Percentiles rank a stretch among this genome's conserved stretches.
phyloP scores from a whole-genome alignment of 1,284 basidiomycete species.

The Puccinia triticina region DNA sequence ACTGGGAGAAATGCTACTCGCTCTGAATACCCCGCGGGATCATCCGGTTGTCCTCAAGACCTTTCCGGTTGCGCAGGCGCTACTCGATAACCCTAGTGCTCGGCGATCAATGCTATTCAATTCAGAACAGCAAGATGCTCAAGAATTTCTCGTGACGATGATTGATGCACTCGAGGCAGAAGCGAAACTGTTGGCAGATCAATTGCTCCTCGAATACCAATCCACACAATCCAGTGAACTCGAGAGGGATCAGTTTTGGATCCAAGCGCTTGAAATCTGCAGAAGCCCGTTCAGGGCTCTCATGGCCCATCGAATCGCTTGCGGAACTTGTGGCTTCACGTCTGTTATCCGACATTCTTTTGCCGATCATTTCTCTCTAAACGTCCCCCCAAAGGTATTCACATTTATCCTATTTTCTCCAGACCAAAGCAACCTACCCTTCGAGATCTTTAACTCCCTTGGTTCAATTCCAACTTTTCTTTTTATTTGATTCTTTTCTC shows the following conservation, averaged over 20 bases:
- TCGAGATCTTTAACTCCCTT: not conserved
- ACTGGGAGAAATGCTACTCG: constrained; percentile 65
- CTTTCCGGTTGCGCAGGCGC: constrained; percentile 51
- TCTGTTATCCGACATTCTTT: constrained; percentile 84
- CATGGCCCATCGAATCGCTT: constrained; percentile 78
- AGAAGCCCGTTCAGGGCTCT: constrained; percentile 70
- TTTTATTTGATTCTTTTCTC: not conserved
- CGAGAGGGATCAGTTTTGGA: constrained; percentile 35
- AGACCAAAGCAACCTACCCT: not conserved
- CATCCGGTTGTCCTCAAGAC: constrained; percentile 67
- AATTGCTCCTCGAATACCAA: constrained; percentile 59
- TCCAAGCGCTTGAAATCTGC: constrained; percentile 32
- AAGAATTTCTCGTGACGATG: constrained; percentile 86
- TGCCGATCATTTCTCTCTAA: constrained; percentile 78
- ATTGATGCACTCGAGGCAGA: constrained; percentile 85
- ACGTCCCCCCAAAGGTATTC: constrained; percentile 66
- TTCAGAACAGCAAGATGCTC: constrained; percentile 90
- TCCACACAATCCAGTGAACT: constrained; percentile 52
- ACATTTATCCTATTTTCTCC: not conserved
- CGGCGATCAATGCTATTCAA: constrained; percentile 66
- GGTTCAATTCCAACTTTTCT: constrained; percentile 15
- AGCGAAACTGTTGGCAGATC: constrained; percentile 59
- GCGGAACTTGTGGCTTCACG: constrained; percentile 79
- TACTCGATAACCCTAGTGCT: constrained; percentile 15
- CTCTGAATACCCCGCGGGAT: constrained; percentile 59